phyloP scores from a whole-genome alignment of 192 early-diverging fungal species.

The Jimgerdemannia lactiflua region DNA sequence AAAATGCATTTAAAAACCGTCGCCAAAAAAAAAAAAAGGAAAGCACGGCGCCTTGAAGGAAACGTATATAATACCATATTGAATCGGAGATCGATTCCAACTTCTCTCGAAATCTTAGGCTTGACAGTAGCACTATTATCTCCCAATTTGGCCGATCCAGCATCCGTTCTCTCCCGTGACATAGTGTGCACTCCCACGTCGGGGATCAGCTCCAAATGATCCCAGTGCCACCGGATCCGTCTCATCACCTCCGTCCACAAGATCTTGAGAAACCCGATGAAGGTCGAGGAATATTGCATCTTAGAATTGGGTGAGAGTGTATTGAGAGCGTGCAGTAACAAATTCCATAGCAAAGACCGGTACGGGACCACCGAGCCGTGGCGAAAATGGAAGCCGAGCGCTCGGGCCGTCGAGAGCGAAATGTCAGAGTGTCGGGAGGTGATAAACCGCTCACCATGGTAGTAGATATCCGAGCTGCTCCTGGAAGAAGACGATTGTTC shows the following conservation, averaged over 20 bases:
- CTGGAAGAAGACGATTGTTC: constrained; percentile 5
- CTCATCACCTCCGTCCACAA: constrained; percentile 64
- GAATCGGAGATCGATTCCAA: constrained; percentile 64
- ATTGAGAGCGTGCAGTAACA: constrained; percentile 41
- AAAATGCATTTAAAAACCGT: background rate
- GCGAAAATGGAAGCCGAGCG: constrained; percentile 38
- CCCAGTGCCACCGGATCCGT: constrained; percentile 62
- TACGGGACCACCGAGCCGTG: constrained; percentile 42
- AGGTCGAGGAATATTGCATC: constrained; percentile 39
- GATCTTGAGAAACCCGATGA: constrained; percentile 66
- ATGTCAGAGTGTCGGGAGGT: background rate
- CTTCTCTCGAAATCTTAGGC: constrained; percentile 9
- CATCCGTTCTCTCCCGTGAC: background rate
- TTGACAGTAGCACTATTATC: constrained; percentile 10
- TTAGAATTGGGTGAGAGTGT: constrained; percentile 38
- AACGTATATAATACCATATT: constrained; percentile 36
- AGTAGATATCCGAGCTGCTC: background rate
- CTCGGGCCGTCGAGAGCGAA: constrained; percentile 27
- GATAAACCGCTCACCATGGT: background rate
- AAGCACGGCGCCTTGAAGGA: too few relatives aligned
- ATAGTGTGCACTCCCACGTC: constrained; percentile 35
- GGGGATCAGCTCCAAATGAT: constrained; percentile 51
- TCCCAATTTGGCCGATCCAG: constrained; percentile 12
- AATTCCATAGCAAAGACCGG: constrained; percentile 53
- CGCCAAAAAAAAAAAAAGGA: background rate